A percentile compares a stretch with the other conserved stretches of the same genome.
These are phyloP conservation scores for Talaromyces albobiverticillius DNA, from an alignment of 2,329 filamentous ascomycete species.

Conservation along the genomic window DNA sequence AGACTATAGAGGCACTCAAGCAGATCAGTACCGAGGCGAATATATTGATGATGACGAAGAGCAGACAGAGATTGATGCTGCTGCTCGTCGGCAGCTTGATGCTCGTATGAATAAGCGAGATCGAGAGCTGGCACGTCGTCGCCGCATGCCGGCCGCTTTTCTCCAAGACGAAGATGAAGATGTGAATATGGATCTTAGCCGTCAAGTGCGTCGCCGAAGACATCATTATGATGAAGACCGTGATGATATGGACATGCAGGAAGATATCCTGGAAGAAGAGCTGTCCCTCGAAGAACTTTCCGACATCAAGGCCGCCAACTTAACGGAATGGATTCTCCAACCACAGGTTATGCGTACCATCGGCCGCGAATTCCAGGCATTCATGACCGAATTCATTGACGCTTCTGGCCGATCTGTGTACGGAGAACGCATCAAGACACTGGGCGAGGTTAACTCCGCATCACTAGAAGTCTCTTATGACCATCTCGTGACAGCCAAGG, in stretches of 20 bases:
- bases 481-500: conserved; percentile 85
- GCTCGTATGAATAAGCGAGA: conserved; percentile 61
- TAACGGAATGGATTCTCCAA: conserved; percentile 93
- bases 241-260: conserved; percentile 83
- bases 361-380: conserved; percentile 94
- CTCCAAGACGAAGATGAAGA: conserved; percentile 77
- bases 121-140: conserved; percentile 56
- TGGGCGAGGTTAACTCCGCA: conserved; percentile 97
- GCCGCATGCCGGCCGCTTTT: conserved; percentile 62
- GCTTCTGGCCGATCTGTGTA: conserved; percentile 88
- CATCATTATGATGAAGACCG: conserved; percentile 93
- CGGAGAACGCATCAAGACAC: conserved; percentile 84
- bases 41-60: conserved; percentile 65
- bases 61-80: conserved; percentile 61
- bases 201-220: conserved; percentile 78
- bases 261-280: conserved; percentile 93
- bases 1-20: conserved; percentile 51
- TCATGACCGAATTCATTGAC: conserved; percentile 94
- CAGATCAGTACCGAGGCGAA: conserved; percentile 54
- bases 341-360: conserved; percentile 89
- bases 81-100: conserved; percentile 59
- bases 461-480: conserved; percentile 95
- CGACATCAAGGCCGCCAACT: conserved; percentile 87
- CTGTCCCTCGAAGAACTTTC: conserved; percentile 85
- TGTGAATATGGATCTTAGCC: conserved; percentile 76